Evolutionary conservation across 2,329 filamentous ascomycete species (phyloP), one percentile per base, ranked within the genome.

Genomic region (Diplocarpon rosae): DNA sequence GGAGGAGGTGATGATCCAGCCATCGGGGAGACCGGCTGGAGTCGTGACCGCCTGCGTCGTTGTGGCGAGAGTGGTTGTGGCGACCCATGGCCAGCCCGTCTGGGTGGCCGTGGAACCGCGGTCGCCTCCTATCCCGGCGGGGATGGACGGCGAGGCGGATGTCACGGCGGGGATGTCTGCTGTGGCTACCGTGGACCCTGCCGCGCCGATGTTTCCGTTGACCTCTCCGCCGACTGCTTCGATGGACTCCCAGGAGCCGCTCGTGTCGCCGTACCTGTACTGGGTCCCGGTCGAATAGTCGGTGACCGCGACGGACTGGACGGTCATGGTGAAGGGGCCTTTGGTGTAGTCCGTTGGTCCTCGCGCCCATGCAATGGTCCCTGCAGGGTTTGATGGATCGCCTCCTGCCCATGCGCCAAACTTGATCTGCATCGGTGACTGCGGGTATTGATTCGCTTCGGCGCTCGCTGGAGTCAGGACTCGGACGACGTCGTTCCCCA

Each of bases 351-450:
- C 79, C 39, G 87, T 95, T 39, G 77, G 73, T 12, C 92, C 92
- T 44, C 83, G 76, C 45, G 92, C 85, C 92, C 92, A 98, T 52
- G 78, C 71, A 57, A 96, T 86, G 13, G 90, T 96, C 46, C 92
- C 92, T 12, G 72, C 63, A 1, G 80, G 60, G 63, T 96, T 95
- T 56, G 57, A 56, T 24, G 71, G 72, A 63, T 96, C 92, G 55
- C 92, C 92, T 59, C 88, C 92, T 42, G 86, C 80, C 92, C 92
- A 98, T 45, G 83, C 71, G 49, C 92, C 92, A 56, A 96, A 80
- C 66, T 90, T 93, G 66, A 96, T 69, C 66, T 88, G 83, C 87
- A 95, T 95, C 3, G 92, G 92, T 1, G 88, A 88, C 67, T 98
- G 92, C 7, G 92, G 92, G 61, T 93, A 98, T 65, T 94, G 85